Evolutionary conservation across 176 grass and related monocot genomes (phyloP).

Genomic region (Dactylis glomerata): DNA sequence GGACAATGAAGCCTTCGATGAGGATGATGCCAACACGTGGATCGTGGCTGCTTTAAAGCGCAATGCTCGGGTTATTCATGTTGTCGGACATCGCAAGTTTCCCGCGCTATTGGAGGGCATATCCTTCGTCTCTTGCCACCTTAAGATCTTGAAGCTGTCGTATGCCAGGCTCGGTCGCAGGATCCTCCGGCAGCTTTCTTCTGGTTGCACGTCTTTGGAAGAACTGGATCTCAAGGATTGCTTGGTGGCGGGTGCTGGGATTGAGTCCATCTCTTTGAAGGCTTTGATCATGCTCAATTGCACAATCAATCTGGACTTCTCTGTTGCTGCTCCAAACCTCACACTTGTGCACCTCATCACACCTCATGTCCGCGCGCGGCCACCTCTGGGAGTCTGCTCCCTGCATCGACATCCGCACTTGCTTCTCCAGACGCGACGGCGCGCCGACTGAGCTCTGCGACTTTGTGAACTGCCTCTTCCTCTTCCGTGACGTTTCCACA

Average conservation of each 20-base stretch:
- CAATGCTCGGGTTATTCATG: constrained; percentile 5
- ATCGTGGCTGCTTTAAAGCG: background rate
- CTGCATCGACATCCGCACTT: too few relatives aligned
- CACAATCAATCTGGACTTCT: background rate
- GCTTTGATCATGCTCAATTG: too few relatives aligned
- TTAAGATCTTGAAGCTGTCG: constrained; percentile 6
- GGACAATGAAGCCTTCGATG: background rate
- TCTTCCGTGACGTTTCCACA: too few relatives aligned
- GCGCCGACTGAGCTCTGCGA: too few relatives aligned
- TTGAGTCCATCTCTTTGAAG: too few relatives aligned
- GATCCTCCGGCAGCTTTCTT: background rate
- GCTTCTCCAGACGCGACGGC: too few relatives aligned
- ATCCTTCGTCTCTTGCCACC: constrained; percentile 6
- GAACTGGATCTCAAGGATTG: constrained; percentile 29
- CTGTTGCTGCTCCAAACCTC: constrained; percentile 16
- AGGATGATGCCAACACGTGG: background rate
- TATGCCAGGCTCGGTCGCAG: background rate
- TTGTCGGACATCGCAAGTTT: background rate
- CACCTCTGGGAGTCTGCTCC: too few relatives aligned
- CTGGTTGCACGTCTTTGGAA: constrained; percentile 4
- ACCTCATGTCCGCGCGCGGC: background rate
- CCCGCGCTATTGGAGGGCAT: background rate
- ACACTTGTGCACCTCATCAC: background rate
- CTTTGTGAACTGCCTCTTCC: too few relatives aligned
- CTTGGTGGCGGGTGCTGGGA: background rate